Evolutionary conservation across 2,329 filamentous ascomycete genomes (phyloP), one percentile per base, ranked within the genome.

Genomic region (Purpureocillium lavendulum): DNA sequence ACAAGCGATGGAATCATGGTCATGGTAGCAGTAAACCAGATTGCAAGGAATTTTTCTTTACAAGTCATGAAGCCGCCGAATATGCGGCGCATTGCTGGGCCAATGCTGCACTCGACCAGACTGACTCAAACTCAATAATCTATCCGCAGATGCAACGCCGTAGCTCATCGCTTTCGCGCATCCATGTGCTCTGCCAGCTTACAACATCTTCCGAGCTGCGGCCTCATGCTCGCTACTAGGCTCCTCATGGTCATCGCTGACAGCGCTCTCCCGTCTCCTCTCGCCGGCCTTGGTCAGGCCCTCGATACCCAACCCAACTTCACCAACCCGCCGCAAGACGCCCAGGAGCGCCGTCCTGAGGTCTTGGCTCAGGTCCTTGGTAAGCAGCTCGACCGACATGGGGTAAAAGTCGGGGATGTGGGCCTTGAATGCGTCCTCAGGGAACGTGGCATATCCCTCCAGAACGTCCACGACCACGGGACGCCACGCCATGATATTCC

Each of bases 401-500:
- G 89, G 87, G 55, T 95, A 95, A 60, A 98, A 97, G 4, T 80
- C 80, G 34, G 77, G 70, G 7, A 95, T 75, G 52, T 97, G 82
- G 42, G 81, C 79, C 39, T 77, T 76, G 52, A 98, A 98, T 33
- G 86, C 85, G 17, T 80, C 73, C 14, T 77, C 72, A 0, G 87
- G 85, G 66, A 97, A 96, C 7, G 79, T 82, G 0, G 82, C 81
- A 59, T 90, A 97, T 2, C 92, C 92, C 55, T 98, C 90, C 9
- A 99, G 71, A 8, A 98, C 92, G 56, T 95, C 92, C 14, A 98
- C 88, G 2, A 99, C 92, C 1, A 98, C 92, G 0, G 92, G 92
- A 14, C 92, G 75, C 92, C 92, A 99, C 1, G 94, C 94, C 18
- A 94, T 78, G 40, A 98, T 95, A 61, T 98, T 98, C 40, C 92